These are phyloP conservation scores for Phycomyces blakesleeanus DNA, from an alignment of 192 early-diverging fungal species.

Conservation along the genomic window DNA sequence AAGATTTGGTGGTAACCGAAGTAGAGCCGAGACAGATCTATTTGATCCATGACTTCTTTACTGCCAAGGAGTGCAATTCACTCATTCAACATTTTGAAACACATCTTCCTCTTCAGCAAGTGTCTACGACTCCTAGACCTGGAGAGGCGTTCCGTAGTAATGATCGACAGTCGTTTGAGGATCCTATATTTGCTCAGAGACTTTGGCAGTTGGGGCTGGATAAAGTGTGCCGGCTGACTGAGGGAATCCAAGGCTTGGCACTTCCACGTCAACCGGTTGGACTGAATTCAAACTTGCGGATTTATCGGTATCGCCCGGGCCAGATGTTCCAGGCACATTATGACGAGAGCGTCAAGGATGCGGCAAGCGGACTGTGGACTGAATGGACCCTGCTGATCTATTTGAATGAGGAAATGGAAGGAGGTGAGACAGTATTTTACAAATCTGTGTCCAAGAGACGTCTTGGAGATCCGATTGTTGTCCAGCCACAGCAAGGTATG, in stretches of 20 bases:
- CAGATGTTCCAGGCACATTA: slow-evolving; percentile 43
- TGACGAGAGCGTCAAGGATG: slow-evolving; percentile 39
- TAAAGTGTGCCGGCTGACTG: neutral
- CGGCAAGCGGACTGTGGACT: slow-evolving; percentile 27
- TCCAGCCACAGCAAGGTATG: slow-evolving; percentile 32
- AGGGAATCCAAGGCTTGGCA: neutral
- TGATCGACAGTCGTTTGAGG: slow-evolving; percentile 34
- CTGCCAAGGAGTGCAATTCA: slow-evolving; percentile 33
- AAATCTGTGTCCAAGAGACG: slow-evolving; percentile 22
- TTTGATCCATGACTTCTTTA: slow-evolving; percentile 33
- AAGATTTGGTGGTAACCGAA: slow-evolving; percentile 12
- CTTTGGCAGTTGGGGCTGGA: slow-evolving; percentile 30
- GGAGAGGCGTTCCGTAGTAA: slow-evolving; percentile 43
- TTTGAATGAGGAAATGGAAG: slow-evolving; percentile 32
- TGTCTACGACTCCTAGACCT: slow-evolving; percentile 24
- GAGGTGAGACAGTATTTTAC: slow-evolving; percentile 48
- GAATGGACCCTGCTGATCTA: slow-evolving; percentile 46
- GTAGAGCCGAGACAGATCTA: slow-evolving; percentile 34
- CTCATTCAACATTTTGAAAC: slow-evolving; percentile 35
- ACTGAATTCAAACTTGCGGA: slow-evolving; percentile 40
- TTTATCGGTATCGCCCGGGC: slow-evolving; percentile 38
- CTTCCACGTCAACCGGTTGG: slow-evolving; percentile 17
- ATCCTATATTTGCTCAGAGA: slow-evolving; percentile 21
- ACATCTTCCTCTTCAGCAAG: slow-evolving; percentile 22
- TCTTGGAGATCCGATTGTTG: slow-evolving; percentile 13